Evolutionary conservation across 305 asterid genomes (phyloP), one percentile per base, ranked within the genome.

Genomic region (Fraxinus angustifolia): DNA sequence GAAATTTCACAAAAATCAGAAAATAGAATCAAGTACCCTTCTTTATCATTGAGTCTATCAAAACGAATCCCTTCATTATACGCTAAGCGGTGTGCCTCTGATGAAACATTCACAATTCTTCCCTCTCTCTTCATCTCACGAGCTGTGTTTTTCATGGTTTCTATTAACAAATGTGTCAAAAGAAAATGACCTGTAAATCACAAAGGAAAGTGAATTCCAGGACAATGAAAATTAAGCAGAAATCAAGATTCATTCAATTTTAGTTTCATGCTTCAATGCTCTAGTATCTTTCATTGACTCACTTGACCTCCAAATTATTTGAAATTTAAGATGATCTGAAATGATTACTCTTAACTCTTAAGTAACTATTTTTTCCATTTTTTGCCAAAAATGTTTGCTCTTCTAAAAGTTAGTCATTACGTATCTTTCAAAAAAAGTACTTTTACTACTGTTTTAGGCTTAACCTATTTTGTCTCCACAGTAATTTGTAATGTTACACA

Each of bases 151-250:
- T 89, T 93, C 94, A 92, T 93, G 3, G 90, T 94, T 79, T 91
- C 97, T 77, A 94, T 81, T 81, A 92, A 85, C 89, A 94, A 79
- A 84, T 87, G 81, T 6, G 94, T 79, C 14, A 94, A 83, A 81
- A 93, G 96, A 86, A 94, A 94, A 88, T 94, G 98, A 58, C 98
- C 98, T 94, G 93, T 81, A 89, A 78, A 85, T 3, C 36, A 71
- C n/a, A 58, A 35, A 60, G 30, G 77, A 40, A 65, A 77, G 17
- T 26, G 31, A 36, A 17, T 74, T 33, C 71, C 28, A 58, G 48
- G 31, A 65, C 3, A 50, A 16, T 1, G 11, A 21, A 71, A 21
- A 58, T 58, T 53, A 30, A 65, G 73, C 17, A 50, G 33, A 74
- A 50, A 8, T 17, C 62, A 78, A 28, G 72, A 28, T 31, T 4